Evolutionary conservation across 306 rosid genomes (phyloP), one percentile per base, ranked within the genome.

Genomic region (Acmispon strigosus): DNA sequence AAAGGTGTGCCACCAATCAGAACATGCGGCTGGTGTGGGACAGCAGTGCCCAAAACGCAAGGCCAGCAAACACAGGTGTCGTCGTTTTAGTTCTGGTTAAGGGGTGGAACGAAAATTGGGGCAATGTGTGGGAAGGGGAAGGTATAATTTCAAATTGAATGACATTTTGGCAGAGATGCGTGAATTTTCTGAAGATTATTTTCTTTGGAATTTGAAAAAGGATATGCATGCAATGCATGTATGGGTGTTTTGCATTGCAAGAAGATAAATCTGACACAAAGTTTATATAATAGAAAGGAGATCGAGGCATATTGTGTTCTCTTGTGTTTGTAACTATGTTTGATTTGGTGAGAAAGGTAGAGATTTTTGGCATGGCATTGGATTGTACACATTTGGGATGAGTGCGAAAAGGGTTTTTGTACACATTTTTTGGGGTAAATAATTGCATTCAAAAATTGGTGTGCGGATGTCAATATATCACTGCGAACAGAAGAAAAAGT

Each of bases 171-270:
- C 43, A 77, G 69, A 57, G 76, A 66, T 43, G 66, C 12, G 10
- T 7, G n/a, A 20, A 27, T 29, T 18, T 11, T 11, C 18, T 32
- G n/a, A 62, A 12, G 41, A 41, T 55, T 47, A 27, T 62, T 53
- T 75, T 39, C 67, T 62, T 87, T 84, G 88, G 86, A 80, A 82
- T 82, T 74, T 75, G 87, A 34, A 66, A 81, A 73, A 83, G 66
- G 70, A 56, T 20, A 61, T 67, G 74, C 59, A 51, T 54, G 62
- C 53, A 27, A 39, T 62, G 58, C 12, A 47, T 55, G 76, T 17
- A 74, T 65, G 48, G 47, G 45, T 50, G 37, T 7, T 32, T 32
- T 32, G 8, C 37, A 32, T 80, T 64, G 13, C 56, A 16, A 66
- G 63, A 14, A n/a, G 32, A 29, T 73, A 70, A 15, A 76, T 48